Base-by-base conservation (phyloP, 73 alveolate genomes). In the Symbiodinium pilosum region DNA sequence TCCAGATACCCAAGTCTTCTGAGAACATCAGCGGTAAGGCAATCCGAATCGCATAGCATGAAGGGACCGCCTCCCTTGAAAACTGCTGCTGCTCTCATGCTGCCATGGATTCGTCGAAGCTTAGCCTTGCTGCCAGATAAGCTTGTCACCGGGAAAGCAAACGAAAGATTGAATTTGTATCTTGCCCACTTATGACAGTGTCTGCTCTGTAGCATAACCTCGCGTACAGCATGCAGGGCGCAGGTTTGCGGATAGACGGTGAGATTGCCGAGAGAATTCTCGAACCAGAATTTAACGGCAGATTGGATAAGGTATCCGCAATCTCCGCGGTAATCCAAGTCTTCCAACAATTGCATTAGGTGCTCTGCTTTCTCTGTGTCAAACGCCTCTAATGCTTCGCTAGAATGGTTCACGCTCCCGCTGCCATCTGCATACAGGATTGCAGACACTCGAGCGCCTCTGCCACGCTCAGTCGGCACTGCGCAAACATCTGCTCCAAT, bases 31-130 rank as follows among this genome's bases (percentile, higher is more conserved):
- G 34, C 20, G 28, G 93, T 30, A 28, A 85, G 81, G 26, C 47
- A 32, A 2, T 47, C 52, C 56, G 93, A 85, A 47, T 43, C 77
- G 36, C 42, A 28, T 38, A 85, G 21, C 81, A 42, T 85, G 47
- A 44, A 43, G 34, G 93, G 93, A 30, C 93, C 93, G 32, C 93
- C 93, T 1, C 81, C 93, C 52, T 40, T 20, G 51, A 44, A 85
- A 1, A 85, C 81, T 30, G 93, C 93, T 51, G n/a, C 14, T 28
- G 69, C 93, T 28, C n/a, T 5, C 51, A 11, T 42, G 39, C 40
- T 32, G 34, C 93, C 93, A 30, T 85, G 40, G 6, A 26, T n/a
- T 34, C 5, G 7, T 16, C 56, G 24, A 7, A 7, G 41, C 64
- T 40, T 43, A 16, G n/a, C 38, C 8, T 16, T 83, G 8, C 24